Conservation (phyloP, 108 stramenopile genomes). For the Skeletonema menzelii region DNA sequence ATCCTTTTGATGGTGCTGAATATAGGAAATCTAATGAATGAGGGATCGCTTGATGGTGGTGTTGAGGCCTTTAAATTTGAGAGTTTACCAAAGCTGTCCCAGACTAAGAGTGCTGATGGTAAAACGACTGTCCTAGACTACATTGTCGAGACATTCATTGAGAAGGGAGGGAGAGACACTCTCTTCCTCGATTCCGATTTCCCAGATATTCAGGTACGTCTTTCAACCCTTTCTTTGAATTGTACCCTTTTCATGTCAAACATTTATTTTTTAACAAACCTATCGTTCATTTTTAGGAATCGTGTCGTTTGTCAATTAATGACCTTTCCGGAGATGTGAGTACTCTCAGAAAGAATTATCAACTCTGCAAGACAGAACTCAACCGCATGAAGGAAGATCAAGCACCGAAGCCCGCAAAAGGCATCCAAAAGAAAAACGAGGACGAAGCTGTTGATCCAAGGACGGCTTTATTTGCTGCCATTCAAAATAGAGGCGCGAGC, state of each 20-base stretch:
- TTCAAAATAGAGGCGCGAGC: slow-evolving; percentile 25
- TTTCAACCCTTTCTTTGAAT: background rate
- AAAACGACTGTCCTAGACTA: slow-evolving; percentile 95
- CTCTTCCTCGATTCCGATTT: slow-evolving; percentile 66
- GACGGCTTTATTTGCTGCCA: slow-evolving; percentile 50
- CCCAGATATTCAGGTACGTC: slow-evolving; percentile 62
- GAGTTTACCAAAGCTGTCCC: slow-evolving; percentile 84
- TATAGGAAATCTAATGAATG: slow-evolving; percentile 93
- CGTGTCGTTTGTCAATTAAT: slow-evolving; percentile 64
- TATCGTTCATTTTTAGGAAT: slow-evolving; percentile 26
- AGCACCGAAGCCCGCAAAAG: slow-evolving; percentile 27
- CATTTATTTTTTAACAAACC: background rate
- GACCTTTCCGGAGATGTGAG: slow-evolving; percentile 70
- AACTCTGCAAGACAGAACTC: slow-evolving; percentile 72
- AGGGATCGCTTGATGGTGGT: slow-evolving; percentile 79
- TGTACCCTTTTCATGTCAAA: background rate
- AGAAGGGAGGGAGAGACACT: slow-evolving; percentile 60
- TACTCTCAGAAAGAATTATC: slow-evolving; percentile 43
- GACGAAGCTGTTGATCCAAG: slow-evolving; percentile 36
- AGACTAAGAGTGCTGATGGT: slow-evolving; percentile 93
- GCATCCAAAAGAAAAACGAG: slow-evolving; percentile 19
- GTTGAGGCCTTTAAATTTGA: slow-evolving; percentile 95
- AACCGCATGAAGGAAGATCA: slow-evolving; percentile 58
- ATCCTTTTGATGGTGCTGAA: slow-evolving; percentile 85
- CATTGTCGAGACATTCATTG: slow-evolving; percentile 79